These are phyloP conservation scores for Phytophthora colocasiae DNA, from an alignment of 352 stramenopile species.

Conservation along the genomic window DNA sequence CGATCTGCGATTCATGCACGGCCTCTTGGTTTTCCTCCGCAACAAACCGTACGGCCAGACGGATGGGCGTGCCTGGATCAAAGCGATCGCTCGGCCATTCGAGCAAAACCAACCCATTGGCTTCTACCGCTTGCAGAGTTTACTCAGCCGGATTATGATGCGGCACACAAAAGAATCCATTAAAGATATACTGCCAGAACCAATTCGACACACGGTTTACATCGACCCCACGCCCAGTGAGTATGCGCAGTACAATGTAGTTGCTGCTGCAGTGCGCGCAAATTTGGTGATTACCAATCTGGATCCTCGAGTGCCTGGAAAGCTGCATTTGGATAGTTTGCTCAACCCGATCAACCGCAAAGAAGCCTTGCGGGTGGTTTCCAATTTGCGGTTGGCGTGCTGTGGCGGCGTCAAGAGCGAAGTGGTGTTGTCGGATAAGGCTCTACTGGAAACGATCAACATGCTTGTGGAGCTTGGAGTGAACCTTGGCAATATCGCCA, in stretches of 20 bases:
- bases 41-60: constrained; percentile 81
- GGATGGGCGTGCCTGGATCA: constrained; percentile 64
- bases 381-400: constrained; percentile 53
- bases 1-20: constrained; percentile 87
- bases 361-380: constrained; percentile 51
- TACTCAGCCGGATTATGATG: constrained; percentile 92
- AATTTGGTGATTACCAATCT: constrained; percentile 73
- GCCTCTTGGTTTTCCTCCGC: constrained; percentile 88
- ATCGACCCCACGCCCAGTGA: constrained; percentile 65
- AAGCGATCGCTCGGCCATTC: constrained; percentile 70
- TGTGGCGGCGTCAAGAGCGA: constrained; percentile 47
- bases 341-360: constrained; percentile 66
- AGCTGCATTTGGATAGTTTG: constrained; percentile 60
- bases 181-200: constrained; percentile 46
- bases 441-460: constrained; percentile 58
- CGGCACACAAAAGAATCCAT: constrained; percentile 94
- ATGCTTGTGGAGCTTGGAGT: constrained; percentile 39
- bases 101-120: constrained; percentile 53
- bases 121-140: constrained; percentile 70
- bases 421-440: constrained; percentile 38
- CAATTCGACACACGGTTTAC: constrained; percentile 45
- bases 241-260: constrained; percentile 68
- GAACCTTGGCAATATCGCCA: constrained; percentile 34
- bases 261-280: constrained; percentile 52
- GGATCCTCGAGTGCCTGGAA: constrained; percentile 53